These are phyloP conservation scores for Raddia distichophylla DNA, from an alignment of 176 grass and related monocot genomes.

Conservation along the genomic window DNA sequence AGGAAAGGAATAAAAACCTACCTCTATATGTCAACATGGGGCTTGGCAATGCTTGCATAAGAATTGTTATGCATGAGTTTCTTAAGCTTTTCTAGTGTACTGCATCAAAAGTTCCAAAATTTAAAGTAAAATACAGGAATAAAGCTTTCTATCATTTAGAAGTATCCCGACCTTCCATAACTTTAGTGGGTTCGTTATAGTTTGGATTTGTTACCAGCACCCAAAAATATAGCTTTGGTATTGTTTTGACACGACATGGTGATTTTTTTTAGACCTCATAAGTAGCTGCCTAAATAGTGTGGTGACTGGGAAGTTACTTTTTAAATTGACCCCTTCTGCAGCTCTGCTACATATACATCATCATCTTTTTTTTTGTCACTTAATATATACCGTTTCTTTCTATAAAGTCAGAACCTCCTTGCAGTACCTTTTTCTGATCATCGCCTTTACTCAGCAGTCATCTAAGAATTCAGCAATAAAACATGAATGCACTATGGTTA, in stretches of 20 bases:
- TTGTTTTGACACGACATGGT: neutral
- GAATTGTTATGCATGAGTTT: neutral
- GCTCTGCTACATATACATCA: neutral
- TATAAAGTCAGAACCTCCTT: neutral
- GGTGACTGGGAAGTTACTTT: neutral
- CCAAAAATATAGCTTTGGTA: neutral
- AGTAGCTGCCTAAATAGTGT: neutral
- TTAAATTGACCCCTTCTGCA: neutral
- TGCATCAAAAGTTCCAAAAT: neutral
- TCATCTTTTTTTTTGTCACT: neutral
- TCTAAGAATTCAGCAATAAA: neutral
- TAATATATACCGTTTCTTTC: slow-evolving; percentile 1
- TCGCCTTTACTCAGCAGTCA: slow-evolving; percentile 5
- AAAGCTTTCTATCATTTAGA: slow-evolving; percentile 2
- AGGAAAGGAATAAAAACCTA: neutral
- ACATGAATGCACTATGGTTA: neutral
- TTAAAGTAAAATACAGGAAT: neutral
- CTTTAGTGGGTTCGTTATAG: neutral
- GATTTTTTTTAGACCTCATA: slow-evolving; percentile 1
- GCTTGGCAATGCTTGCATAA: neutral
- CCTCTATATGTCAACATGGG: neutral
- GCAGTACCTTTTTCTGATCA: neutral
- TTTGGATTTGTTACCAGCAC: neutral
- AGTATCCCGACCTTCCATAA: neutral
- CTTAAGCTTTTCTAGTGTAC: neutral